These are phyloP conservation scores for Venturia nashicola DNA, from an alignment of 2,329 filamentous ascomycete genomes.

Conservation along the genomic window DNA sequence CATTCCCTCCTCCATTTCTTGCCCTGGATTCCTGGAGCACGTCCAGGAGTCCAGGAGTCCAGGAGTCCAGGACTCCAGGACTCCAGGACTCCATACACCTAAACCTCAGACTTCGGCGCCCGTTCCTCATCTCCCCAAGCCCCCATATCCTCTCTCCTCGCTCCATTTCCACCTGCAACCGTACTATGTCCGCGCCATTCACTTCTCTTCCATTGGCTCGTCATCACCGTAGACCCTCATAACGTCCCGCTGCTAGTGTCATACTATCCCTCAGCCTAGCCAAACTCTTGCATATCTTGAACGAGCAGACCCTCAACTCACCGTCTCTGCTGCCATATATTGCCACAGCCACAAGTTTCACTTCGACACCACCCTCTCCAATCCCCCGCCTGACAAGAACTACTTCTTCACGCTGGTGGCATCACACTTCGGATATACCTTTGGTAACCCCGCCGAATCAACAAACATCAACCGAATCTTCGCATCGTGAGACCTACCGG, in stretches of 20 bases:
- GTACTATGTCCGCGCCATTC: neutral
- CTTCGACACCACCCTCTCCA: neutral
- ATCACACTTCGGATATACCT: neutral
- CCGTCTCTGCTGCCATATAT: neutral
- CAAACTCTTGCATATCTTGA: neutral
- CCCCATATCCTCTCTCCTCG: neutral
- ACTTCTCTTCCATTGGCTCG: neutral
- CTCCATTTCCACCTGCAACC: neutral
- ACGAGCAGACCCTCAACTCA: neutral
- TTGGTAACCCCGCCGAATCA: neutral
- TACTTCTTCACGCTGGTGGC: no score
- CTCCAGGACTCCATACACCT: neutral
- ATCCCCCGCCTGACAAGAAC: no score
- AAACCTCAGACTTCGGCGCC: neutral
- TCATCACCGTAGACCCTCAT: neutral
- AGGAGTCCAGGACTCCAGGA: no score
- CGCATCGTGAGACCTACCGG: neutral
- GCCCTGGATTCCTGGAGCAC: neutral
- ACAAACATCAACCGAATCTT: neutral
- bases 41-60: no score
- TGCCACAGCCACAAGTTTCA: neutral
- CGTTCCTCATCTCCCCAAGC: neutral
- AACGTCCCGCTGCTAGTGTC: conserved; percentile 3
- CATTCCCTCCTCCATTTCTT: neutral
- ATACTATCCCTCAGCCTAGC: neutral